Evolutionary conservation across 768 basidiomycete genomes (phyloP).

Genomic region (Lentinula aciculospora): DNA sequence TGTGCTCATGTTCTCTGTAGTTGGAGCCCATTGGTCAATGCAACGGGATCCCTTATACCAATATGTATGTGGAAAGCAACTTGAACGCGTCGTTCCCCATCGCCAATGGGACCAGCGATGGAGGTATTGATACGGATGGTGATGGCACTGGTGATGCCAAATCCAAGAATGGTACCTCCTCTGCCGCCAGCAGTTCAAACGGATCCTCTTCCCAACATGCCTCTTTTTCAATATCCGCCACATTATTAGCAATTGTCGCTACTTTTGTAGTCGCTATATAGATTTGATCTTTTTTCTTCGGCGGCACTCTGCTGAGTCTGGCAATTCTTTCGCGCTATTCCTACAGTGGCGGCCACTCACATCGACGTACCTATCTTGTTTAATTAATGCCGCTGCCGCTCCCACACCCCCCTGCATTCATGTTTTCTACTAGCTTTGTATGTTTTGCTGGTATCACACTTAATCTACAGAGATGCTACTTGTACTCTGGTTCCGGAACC

Average conservation of each 20-base stretch:
- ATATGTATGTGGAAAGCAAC: constrained; percentile 85
- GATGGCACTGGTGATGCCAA: constrained; percentile 27
- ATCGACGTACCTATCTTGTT: background rate
- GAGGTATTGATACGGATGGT: constrained; percentile 32
- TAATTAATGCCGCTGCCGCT: background rate
- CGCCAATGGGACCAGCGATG: constrained; percentile 26
- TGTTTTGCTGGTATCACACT: background rate
- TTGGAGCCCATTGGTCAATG: constrained; percentile 78
- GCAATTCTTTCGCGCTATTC: too few relatives aligned
- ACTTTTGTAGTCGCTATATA: background rate
- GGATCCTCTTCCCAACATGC: background rate
- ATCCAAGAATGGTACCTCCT: constrained; percentile 20
- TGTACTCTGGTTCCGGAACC: background rate
- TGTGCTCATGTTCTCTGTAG: constrained; percentile 22
- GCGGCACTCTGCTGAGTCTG: background rate
- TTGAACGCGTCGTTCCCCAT: constrained; percentile 64
- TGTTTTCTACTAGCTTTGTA: background rate
- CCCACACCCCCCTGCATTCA: background rate
- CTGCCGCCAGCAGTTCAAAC: background rate
- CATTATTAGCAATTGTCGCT: constrained; percentile 5
- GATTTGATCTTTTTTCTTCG: background rate
- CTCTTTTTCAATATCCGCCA: constrained; percentile 3
- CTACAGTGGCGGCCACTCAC: background rate
- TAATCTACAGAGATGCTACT: background rate
- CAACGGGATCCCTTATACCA: constrained; percentile 49